A percentile compares a stretch with the other conserved stretches of the same genome.
Conservation (phyloP, 768 basidiomycete genomes). For the Boletus tomentosulus region DNA sequence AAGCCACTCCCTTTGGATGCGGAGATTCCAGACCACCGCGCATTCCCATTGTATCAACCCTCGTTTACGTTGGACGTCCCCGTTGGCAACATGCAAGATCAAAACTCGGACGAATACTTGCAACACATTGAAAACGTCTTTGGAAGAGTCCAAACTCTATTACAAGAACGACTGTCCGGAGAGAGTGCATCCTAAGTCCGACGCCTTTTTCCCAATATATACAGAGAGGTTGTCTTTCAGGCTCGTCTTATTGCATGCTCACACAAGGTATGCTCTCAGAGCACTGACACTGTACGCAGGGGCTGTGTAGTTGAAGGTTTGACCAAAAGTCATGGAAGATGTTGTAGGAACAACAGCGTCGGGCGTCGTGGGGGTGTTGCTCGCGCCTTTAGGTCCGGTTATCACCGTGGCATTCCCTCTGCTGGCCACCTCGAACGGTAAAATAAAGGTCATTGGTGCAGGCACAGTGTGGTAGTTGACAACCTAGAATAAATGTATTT, state of each 20-base stretch:
- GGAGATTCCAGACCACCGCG: constrained; percentile 71
- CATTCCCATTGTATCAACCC: constrained; percentile 71
- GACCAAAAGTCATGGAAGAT: constrained; percentile 42
- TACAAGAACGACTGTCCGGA: constrained; percentile 17
- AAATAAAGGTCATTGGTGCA: constrained; percentile 44
- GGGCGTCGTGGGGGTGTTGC: constrained; percentile 53
- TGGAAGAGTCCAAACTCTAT: constrained; percentile 25
- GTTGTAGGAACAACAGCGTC: constrained; percentile 44
- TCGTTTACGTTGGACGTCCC: constrained; percentile 79
- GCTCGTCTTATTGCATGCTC: not conserved
- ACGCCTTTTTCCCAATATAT: no score
- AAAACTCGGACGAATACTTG: constrained; percentile 62
- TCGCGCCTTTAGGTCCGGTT: constrained; percentile 44
- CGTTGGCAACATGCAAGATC: constrained; percentile 67
- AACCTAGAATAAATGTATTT: constrained; percentile 34
- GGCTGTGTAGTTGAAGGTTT: constrained; percentile 52
- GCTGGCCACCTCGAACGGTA: constrained; percentile 50
- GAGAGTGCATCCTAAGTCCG: not conserved
- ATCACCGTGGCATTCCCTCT: constrained; percentile 48
- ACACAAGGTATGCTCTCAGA: constrained; percentile 14
- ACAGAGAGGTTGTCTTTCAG: not conserved
- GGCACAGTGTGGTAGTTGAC: constrained; percentile 45
- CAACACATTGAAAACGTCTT: constrained; percentile 40
- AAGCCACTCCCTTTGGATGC: constrained; percentile 53
- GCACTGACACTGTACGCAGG: constrained; percentile 44